Percentiles rank a stretch among this genome's conserved stretches.
phyloP scores from a whole-genome alignment of 2,329 filamentous ascomycete species.

The Botrytis elliptica region DNA sequence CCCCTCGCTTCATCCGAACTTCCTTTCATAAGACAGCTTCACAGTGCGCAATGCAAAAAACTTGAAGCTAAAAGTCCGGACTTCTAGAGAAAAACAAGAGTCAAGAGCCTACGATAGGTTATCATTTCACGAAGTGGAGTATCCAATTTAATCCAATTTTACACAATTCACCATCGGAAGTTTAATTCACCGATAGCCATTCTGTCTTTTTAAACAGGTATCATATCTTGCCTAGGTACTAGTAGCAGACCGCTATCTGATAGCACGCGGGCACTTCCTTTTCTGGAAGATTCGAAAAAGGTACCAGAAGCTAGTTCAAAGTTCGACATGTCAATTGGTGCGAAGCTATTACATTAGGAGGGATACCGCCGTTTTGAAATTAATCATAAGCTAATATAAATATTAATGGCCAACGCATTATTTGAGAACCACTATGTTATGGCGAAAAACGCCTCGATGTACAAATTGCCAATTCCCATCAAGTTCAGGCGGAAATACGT shows the following conservation, averaged over 20 bases:
- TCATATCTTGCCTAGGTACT: background rate
- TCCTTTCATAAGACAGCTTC: background rate
- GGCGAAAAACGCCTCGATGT: background rate
- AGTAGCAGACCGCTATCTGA: constrained; percentile 12
- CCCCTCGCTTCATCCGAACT: constrained; percentile 2
- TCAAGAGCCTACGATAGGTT: background rate
- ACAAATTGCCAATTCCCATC: constrained; percentile 11
- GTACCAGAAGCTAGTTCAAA: background rate
- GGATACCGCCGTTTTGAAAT: constrained; percentile 7
- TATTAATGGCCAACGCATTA: constrained; percentile 10
- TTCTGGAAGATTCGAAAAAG: constrained; percentile 17
- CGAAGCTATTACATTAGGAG: background rate
- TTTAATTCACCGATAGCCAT: background rate
- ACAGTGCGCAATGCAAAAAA: background rate
- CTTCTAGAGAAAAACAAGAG: background rate
- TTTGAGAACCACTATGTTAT: background rate
- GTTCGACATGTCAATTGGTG: background rate
- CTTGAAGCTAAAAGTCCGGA: background rate
- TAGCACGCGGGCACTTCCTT: background rate
- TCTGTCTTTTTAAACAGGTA: background rate
- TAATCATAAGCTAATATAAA: background rate
- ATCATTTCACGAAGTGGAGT: background rate
- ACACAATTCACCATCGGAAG: constrained; percentile 2
- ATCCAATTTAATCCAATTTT: background rate
- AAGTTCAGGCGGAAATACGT: background rate